These are phyloP conservation scores for Epichloe festucae DNA, from an alignment of 2,329 filamentous ascomycete species.

Conservation along the genomic window DNA sequence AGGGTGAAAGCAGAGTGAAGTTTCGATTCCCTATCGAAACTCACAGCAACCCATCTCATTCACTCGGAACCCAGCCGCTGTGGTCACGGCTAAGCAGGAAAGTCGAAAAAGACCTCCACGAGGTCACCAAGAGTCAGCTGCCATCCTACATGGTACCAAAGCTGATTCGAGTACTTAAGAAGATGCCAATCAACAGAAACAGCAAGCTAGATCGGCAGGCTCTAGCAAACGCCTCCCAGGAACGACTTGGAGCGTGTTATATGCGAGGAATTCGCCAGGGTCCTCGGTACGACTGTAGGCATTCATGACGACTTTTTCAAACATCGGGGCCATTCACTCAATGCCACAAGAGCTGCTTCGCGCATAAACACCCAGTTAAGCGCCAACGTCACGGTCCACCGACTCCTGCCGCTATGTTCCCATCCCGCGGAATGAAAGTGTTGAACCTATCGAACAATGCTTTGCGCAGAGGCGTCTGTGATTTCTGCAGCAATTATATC, in stretches of 20 bases:
- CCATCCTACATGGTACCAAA: neutral
- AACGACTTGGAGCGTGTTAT: neutral
- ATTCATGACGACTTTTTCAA: neutral
- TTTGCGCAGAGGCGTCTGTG: neutral
- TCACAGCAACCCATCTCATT: slow-evolving; percentile 1
- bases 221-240: neutral
- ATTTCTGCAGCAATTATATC: neutral
- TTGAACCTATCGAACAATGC: neutral
- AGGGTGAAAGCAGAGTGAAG: neutral
- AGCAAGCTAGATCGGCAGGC: neutral
- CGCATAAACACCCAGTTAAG: neutral
- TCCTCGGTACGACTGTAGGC: neutral
- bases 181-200: neutral
- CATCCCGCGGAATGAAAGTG: neutral
- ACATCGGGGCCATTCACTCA: neutral
- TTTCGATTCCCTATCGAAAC: slow-evolving; percentile 8
- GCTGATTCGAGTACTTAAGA: neutral
- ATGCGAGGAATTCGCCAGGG: neutral
- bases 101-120: neutral
- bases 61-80: neutral
- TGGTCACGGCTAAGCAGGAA: neutral
- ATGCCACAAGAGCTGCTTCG: neutral
- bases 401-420: neutral
- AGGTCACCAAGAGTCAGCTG: neutral
- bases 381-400: neutral